Conservation (phyloP, 1,284 basidiomycete species). For the Pulchroboletus neoregius region DNA sequence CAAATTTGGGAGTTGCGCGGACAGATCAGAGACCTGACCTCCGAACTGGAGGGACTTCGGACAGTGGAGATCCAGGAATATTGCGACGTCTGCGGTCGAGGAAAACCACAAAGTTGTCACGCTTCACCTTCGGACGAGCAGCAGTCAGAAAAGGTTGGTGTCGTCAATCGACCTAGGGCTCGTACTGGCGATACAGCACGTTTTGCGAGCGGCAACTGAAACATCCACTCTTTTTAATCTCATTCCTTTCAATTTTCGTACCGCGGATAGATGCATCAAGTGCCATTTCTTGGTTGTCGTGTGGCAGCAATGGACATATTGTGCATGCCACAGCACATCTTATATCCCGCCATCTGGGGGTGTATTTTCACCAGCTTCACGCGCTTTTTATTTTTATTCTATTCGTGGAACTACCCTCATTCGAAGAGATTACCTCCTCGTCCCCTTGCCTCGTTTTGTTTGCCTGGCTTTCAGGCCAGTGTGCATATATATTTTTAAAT, state of each 20-base stretch:
- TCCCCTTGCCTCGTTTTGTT: slow-evolving; percentile 28
- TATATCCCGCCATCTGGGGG: slow-evolving; percentile 17
- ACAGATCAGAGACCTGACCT: slow-evolving; percentile 65
- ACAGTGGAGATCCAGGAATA: slow-evolving; percentile 39
- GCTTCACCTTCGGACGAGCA: slow-evolving; percentile 16
- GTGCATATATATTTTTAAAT: slow-evolving; percentile 27
- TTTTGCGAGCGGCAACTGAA: slow-evolving; percentile 51
- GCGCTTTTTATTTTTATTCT: slow-evolving; percentile 26
- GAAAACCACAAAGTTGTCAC: slow-evolving; percentile 26
- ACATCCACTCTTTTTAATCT: slow-evolving; percentile 8
- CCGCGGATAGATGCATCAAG: slow-evolving; percentile 15
- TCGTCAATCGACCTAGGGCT: slow-evolving; percentile 66
- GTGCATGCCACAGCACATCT: slow-evolving; percentile 15
- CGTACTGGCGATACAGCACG: slow-evolving; percentile 59
- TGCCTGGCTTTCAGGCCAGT: slow-evolving; percentile 17
- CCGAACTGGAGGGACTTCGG: slow-evolving; percentile 58
- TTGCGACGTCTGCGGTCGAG: slow-evolving; percentile 62
- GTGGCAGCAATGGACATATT: slow-evolving; percentile 8
- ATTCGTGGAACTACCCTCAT: slow-evolving; percentile 11
- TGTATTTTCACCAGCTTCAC: slow-evolving; percentile 6
- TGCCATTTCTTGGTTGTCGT: slow-evolving; percentile 18
- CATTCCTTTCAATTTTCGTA: slow-evolving; percentile 10
- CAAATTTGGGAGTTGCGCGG: slow-evolving; percentile 73
- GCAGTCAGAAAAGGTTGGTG: slow-evolving; percentile 34
- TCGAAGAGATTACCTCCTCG: slow-evolving; percentile 1